Percentiles rank a stretch among this genome's conserved stretches.
Conservation (phyloP, 352 stramenopile species). For the Elongisporangium senticosum region DNA sequence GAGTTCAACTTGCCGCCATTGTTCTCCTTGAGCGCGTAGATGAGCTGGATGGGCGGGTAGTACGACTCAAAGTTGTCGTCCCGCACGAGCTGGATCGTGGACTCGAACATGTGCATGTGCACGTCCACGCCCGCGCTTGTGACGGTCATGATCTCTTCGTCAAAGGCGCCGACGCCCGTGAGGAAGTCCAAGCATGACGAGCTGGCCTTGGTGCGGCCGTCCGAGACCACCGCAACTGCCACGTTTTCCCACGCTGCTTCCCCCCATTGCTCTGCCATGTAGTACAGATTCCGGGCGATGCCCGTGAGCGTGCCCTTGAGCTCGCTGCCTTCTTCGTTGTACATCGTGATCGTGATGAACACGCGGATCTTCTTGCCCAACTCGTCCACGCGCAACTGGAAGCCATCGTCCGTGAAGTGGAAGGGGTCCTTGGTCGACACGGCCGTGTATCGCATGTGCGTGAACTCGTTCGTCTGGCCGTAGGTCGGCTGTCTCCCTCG, state of each 20-base stretch:
- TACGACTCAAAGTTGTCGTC: constrained; percentile 38
- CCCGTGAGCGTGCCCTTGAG: constrained; percentile 32
- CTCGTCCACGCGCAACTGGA: constrained; percentile 29
- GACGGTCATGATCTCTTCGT: constrained; percentile 52
- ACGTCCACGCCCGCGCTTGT: constrained; percentile 34
- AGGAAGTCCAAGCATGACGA: constrained; percentile 33
- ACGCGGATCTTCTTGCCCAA: constrained; percentile 28
- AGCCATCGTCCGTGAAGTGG: constrained; percentile 35
- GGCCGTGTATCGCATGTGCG: constrained; percentile 39
- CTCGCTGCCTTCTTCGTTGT: constrained; percentile 42
- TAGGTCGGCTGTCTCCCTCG: constrained; percentile 19
- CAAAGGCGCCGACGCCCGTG: constrained; percentile 28
- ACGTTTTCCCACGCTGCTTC: constrained; percentile 34
- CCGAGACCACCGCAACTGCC: constrained; percentile 30
- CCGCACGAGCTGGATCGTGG: constrained; percentile 31
- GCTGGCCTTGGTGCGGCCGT: constrained; percentile 38
- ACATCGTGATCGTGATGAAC: constrained; percentile 49
- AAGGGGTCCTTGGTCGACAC: constrained; percentile 40
- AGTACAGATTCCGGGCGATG: constrained; percentile 29
- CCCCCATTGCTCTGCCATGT: constrained; percentile 37
- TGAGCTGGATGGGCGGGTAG: constrained; percentile 42
- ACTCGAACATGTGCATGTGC: constrained; percentile 41
- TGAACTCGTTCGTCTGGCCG: constrained; percentile 28
- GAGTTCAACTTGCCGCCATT: constrained; percentile 48
- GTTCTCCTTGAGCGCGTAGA: constrained; percentile 47